A percentile compares a stretch with the other conserved stretches of the same genome.
phyloP scores from a whole-genome alignment of 2,329 filamentous ascomycete species.

The Aschersonia sp. region DNA sequence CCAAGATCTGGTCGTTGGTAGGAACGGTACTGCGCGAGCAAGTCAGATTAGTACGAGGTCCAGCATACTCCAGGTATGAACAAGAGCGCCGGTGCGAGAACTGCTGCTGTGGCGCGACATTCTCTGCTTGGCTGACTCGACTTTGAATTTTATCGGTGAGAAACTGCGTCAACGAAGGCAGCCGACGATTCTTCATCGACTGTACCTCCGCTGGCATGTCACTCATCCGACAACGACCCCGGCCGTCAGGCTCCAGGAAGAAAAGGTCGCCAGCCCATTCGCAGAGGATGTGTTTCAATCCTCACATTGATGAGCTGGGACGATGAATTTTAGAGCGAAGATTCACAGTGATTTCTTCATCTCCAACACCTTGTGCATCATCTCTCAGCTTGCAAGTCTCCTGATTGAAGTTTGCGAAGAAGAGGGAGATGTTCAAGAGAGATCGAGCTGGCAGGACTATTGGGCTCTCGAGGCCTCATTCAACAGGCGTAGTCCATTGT shows the following conservation, averaged over 20 bases:
- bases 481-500: conserved; percentile 1
- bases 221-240: conserved; percentile 70
- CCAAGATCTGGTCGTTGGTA: conserved; percentile 87
- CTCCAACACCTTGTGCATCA: conserved; percentile 60
- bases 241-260: conserved; percentile 25
- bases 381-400: conserved; percentile 40
- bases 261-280: conserved; percentile 16
- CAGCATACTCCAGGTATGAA: conserved; percentile 47
- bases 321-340: conserved; percentile 70
- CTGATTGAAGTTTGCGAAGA: conserved; percentile 25
- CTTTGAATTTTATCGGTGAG: conserved; percentile 69
- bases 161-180: conserved; percentile 7
- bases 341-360: conserved; percentile 39
- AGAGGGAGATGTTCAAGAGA: conserved; percentile 50
- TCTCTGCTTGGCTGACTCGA: conserved; percentile 83
- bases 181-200: conserved; percentile 1
- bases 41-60: conserved; percentile 68
- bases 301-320: conserved; percentile 20
- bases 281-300: conserved; percentile 13
- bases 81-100: conserved; percentile 76
- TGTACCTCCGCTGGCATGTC: neutral
- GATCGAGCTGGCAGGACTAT: conserved; percentile 58
- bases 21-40: conserved; percentile 60
- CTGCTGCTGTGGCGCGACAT: conserved; percentile 83
- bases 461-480: conserved; percentile 12